These are phyloP conservation scores for Xerocomus potaroensis DNA, from an alignment of 768 basidiomycete species.

Conservation along the genomic window DNA sequence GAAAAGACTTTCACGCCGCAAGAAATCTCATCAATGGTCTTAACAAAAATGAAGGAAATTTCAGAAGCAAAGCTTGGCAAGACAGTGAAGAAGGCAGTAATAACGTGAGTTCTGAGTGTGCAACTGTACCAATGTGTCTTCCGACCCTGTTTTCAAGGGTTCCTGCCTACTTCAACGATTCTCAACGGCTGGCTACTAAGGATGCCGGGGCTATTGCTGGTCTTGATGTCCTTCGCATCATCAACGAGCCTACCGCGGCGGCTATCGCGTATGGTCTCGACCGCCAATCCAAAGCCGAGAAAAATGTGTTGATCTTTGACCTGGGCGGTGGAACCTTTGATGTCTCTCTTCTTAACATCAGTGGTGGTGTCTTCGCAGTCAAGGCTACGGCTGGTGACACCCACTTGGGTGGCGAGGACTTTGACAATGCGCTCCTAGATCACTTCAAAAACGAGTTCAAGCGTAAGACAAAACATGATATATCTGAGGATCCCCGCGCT, in stretches of 20 bases:
- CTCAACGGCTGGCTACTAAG: conserved; percentile 98
- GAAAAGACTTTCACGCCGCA: conserved; percentile 96
- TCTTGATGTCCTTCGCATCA: conserved; percentile 99
- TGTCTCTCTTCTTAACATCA: conserved; percentile 98
- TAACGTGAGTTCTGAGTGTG: conserved; percentile 66
- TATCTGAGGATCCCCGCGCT: conserved; percentile 95
- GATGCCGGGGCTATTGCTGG: conserved; percentile 98
- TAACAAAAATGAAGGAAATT: conserved; percentile 99
- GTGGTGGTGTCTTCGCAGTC: conserved; percentile 97
- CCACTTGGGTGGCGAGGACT: conserved; percentile 99
- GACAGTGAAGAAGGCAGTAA: conserved; percentile 97
- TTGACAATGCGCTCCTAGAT: conserved; percentile 96
- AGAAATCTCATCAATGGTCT: conserved; percentile 99
- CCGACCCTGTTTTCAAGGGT: conserved; percentile 45
- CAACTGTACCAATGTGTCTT: conserved; percentile 3
- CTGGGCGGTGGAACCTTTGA: conserved; percentile 99
- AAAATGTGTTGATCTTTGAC: conserved; percentile 99
- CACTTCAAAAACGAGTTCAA: conserved; percentile 99
- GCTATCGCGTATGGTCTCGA: conserved; percentile 99
- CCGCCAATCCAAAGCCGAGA: conserved; percentile 90
- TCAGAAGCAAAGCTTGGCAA: conserved; percentile 99
- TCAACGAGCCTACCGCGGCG: conserved; percentile 99
- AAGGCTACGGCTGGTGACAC: conserved; percentile 99
- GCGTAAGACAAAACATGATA: conserved; percentile 94
- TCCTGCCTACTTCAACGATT: conserved; percentile 99